These are phyloP conservation scores for Globisporangium cystogenes DNA, from an alignment of 352 stramenopile species.

Conservation along the genomic window DNA sequence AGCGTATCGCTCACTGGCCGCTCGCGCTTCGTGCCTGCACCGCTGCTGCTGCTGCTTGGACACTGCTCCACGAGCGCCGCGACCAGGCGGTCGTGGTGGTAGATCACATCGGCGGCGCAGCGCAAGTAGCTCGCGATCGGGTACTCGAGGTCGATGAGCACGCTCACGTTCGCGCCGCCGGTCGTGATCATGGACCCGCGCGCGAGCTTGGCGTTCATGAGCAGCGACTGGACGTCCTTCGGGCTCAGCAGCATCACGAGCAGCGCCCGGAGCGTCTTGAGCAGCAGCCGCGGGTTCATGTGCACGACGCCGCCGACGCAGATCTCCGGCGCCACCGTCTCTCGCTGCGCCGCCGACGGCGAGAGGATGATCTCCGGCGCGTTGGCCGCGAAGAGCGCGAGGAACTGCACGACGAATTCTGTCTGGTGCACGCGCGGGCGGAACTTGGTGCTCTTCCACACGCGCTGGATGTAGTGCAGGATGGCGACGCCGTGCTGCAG, in stretches of 20 bases:
- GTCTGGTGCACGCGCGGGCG: constrained; percentile 25
- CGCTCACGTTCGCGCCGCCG: neutral
- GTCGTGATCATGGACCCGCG: constrained; percentile 1
- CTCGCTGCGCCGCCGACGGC: neutral
- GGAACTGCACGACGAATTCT: constrained; percentile 59
- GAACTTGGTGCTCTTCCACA: constrained; percentile 40
- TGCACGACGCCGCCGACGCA: constrained; percentile 12
- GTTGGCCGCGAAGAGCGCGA: constrained; percentile 51
- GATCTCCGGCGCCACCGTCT: neutral
- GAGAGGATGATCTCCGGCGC: constrained; percentile 17
- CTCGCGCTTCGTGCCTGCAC: constrained; percentile 10
- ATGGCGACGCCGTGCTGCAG: constrained; percentile 34
- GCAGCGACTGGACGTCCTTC: constrained; percentile 42
- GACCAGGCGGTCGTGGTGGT: constrained; percentile 50
- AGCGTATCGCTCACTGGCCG: constrained; percentile 20
- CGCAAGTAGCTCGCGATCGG: constrained; percentile 34
- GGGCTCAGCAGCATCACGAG: constrained; percentile 29
- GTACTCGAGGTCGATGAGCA: constrained; percentile 33
- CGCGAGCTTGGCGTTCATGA: constrained; percentile 26
- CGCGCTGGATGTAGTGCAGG: constrained; percentile 57
- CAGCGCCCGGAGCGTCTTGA: constrained; percentile 37
- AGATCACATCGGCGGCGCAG: constrained; percentile 49
- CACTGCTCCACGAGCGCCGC: constrained; percentile 12
- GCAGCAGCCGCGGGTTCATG: constrained; percentile 27
- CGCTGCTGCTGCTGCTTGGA: neutral